Conservation (phyloP, 257 asterid genomes). For the Misopates orontium region DNA sequence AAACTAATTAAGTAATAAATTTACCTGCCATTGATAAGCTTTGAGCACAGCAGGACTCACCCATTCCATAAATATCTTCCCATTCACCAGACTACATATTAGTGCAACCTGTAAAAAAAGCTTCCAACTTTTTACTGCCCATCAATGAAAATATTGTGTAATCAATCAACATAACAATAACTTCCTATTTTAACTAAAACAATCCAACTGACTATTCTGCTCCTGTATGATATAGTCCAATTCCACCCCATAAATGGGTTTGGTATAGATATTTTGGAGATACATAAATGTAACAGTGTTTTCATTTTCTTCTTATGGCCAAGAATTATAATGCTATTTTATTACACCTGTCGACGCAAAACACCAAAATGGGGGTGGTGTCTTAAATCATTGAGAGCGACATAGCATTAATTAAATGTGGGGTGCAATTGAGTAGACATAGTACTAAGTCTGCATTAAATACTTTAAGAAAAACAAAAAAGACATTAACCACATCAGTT, state of each 20-base stretch:
- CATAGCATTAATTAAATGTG: constrained; percentile 1
- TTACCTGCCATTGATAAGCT: constrained; percentile 97
- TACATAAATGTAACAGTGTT: no score
- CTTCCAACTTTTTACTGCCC: background rate
- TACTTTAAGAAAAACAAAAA: no score
- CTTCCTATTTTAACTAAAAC: no score
- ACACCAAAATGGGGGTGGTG: constrained; percentile 30
- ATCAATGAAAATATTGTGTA: background rate
- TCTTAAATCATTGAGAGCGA: constrained; percentile 29
- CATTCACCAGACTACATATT: constrained; percentile 74
- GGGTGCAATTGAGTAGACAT: background rate
- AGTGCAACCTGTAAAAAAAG: constrained; percentile 68
- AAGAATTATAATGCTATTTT: no score
- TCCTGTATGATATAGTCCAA: no score
- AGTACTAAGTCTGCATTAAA: no score
- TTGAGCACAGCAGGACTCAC: constrained; percentile 92
- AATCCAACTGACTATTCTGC: no score
- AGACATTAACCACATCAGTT: no score
- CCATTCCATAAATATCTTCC: constrained; percentile 97
- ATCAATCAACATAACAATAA: no score
- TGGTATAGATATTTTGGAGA: no score
- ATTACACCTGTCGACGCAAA: background rate
- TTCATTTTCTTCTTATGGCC: no score
- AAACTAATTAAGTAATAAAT: constrained; percentile 8
- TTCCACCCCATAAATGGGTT: no score